A percentile compares a stretch with the other conserved stretches of the same genome.
These are phyloP conservation scores for Lonicera japonica DNA, from an alignment of 129 eudicot species.

Conservation along the genomic window DNA sequence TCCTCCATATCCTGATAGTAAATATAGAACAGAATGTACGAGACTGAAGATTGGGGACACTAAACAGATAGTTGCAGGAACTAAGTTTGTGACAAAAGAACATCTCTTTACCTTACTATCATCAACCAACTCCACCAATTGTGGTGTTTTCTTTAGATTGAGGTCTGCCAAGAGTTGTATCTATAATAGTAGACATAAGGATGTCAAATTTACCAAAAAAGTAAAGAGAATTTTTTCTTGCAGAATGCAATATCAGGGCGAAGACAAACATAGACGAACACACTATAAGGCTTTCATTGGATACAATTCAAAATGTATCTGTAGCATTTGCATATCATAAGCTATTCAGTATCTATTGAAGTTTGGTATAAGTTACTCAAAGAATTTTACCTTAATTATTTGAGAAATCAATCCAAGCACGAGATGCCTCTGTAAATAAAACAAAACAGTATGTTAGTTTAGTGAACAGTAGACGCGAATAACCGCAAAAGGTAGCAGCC, in stretches of 20 bases:
- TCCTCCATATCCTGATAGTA: slow-evolving; percentile 82
- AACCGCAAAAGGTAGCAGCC: too few relatives aligned
- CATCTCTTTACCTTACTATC: slow-evolving; percentile 56
- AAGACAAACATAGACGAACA: slow-evolving; percentile 1
- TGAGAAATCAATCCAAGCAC: slow-evolving; percentile 96
- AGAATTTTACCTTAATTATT: slow-evolving; percentile 70
- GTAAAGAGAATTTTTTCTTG: background rate
- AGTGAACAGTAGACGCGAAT: background rate
- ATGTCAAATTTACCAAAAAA: slow-evolving; percentile 10
- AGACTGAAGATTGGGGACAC: background rate
- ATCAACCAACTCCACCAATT: slow-evolving; percentile 79
- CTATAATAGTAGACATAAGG: slow-evolving; percentile 25
- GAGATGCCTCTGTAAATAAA: slow-evolving; percentile 80
- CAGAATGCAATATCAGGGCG: background rate
- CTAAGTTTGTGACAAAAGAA: slow-evolving; percentile 3
- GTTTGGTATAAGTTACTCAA: slow-evolving; percentile 5
- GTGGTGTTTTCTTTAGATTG: slow-evolving; percentile 91
- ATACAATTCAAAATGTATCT: background rate
- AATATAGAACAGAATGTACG: background rate
- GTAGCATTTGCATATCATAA: background rate
- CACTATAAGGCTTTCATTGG: background rate
- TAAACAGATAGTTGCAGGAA: background rate
- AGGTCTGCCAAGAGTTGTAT: slow-evolving; percentile 94
- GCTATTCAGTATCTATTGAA: background rate
- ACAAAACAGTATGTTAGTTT: slow-evolving; percentile 12